Evolutionary conservation across 164 flowering plant species (phyloP), one percentile per base, ranked within the genome.

Genomic region (Stephania cephalantha): DNA sequence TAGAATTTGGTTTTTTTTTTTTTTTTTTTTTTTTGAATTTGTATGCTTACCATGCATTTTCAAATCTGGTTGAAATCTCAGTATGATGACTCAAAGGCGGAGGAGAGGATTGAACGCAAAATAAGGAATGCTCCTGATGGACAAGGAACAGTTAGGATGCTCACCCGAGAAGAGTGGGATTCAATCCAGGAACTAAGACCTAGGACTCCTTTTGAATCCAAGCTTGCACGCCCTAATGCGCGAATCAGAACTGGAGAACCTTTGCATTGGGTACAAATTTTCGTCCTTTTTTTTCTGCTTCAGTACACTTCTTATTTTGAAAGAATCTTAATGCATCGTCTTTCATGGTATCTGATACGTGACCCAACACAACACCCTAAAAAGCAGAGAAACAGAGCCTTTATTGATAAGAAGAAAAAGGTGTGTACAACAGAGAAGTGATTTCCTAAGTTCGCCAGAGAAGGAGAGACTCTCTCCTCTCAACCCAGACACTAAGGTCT

Each of bases 181-280:
- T 82, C 79, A 71, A 82, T 90, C 52, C 88, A 82, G 78, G 98
- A 91, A 82, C 81, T 89, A 63, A 83, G 96, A 79, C 98, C 98
- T 31, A 86, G 97, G 76, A 94, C 97, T 78, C 98, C 98, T 71
- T 94, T 92, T 85, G 98, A 94, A 77, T 92, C 98, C 58, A 90
- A 87, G 85, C 87, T 90, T 81, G 88, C 97, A 75, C 97, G 98
- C 50, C 90, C 91, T 46, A 90, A 88, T 82, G 97, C 98, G 65
- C 82, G 87, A 25, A 70, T 94, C 74, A 87, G 98, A 80, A 92
- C 92, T 9, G 97, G 87, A 70, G 97, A 90, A 68, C 86, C 86
- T 12, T 10, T 89, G 52, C 87, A 76, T 78, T 78, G 77, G 95
- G 98, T 92, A 20, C 64, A 30, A 30, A 18, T n/a, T 11, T 63